Evolutionary conservation across 2,329 filamentous ascomycete genomes (phyloP), one percentile per base, ranked within the genome.

Genomic region (Ophiostoma populinum): DNA sequence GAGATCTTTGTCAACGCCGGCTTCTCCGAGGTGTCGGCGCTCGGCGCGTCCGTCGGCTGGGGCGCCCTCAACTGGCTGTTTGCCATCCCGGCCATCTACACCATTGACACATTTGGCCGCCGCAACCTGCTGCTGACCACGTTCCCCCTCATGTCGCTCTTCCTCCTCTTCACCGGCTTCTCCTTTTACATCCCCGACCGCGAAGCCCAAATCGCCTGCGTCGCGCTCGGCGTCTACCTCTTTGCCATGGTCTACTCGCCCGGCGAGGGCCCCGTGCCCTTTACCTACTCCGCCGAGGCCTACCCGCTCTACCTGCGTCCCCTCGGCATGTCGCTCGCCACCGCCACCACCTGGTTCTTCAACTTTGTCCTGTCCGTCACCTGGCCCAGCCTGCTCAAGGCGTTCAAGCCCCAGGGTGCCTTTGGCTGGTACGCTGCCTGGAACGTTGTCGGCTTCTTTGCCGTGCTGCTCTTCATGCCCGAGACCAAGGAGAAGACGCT

Each of bases 21-120:
- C 1, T 67, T 73, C 37, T 53, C 51, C 8, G 55, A 62, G 18
- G 57, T 63, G 5, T 50, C 52, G 5, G 70, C 74, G 1, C 58
- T 79, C 2, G 53, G 62, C 6, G 70, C 69, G 1, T 75, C 70
- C 0, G 62, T 77, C 40, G 73, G 73, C 1, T 75, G 70, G 33
- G 74, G 74, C 2, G 55, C 74, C 33, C 63, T 77, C 46, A 77
- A 78, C 48, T 77, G 67, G 55, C 49, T 77, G 24, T 75, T 75
- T 41, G 70, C 72, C 1, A 56, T 75, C 10, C 70, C 70, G 0
- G 71, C 70, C 4, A 55, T 77, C 31, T 74, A 69, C 48, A 76
- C 71, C 6, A 79, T 79, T 42, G 75, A 80, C 46, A 75, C 66
- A 0, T 78, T 74, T 39, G 75, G 75, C 6, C 65, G 75, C 4